A percentile compares a stretch with the other conserved stretches of the same genome.
These are phyloP conservation scores for Nothomitra cinnamomea DNA, from an alignment of 2,329 filamentous ascomycete genomes.

Conservation along the genomic window DNA sequence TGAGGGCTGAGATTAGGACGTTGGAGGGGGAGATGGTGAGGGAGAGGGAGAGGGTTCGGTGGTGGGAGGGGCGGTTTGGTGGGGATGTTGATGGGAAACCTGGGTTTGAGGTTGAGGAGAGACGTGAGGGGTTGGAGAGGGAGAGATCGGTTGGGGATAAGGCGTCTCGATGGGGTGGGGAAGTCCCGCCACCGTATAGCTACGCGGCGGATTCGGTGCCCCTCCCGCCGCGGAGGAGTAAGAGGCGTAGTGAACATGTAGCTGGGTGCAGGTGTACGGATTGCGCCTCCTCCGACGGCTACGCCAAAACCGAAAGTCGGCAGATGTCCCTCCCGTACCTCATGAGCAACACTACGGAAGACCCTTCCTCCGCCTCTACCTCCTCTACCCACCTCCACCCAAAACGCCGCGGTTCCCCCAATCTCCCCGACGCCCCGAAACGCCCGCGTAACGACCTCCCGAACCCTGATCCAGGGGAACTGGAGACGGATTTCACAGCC, in stretches of 20 bases:
- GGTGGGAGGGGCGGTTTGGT: too few species aligned
- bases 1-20: constrained; percentile 33
- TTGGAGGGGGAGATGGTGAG: constrained; percentile 52
- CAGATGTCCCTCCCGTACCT: neutral
- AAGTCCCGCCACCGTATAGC: constrained; percentile 18
- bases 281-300: neutral
- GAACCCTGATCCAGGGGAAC: constrained; percentile 28
- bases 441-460: constrained; percentile 39
- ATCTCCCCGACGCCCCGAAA: constrained; percentile 22
- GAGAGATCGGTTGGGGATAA: too few species aligned
- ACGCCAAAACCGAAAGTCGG: neutral
- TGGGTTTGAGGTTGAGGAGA: too few species aligned
- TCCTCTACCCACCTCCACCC: constrained; percentile 17
- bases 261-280: too few species aligned
- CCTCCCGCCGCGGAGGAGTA: neutral
- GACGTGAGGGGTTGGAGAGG: constrained; percentile 45
- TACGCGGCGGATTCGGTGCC: neutral
- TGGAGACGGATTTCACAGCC: constrained; percentile 60
- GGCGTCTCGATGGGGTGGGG: too few species aligned
- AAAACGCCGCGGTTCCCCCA: constrained; percentile 22
- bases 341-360: constrained; percentile 26
- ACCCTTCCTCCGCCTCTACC: constrained; percentile 22
- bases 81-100: too few species aligned
- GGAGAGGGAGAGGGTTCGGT: constrained; percentile 34
- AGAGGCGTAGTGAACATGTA: neutral